These are phyloP conservation scores for Lepiota venenata DNA, from an alignment of 768 basidiomycete species.

Conservation along the genomic window DNA sequence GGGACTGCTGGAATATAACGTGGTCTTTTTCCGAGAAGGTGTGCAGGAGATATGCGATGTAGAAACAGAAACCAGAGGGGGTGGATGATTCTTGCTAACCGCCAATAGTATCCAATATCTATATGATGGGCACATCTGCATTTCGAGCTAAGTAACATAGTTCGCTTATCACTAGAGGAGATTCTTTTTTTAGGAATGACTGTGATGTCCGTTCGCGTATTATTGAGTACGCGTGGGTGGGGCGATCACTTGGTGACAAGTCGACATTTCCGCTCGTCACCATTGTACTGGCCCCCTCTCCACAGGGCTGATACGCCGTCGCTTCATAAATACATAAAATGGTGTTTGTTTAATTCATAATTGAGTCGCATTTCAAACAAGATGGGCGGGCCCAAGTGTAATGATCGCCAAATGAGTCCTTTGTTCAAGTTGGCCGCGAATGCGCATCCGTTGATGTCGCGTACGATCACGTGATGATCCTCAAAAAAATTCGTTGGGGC, in stretches of 20 bases:
- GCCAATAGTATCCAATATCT: too few species aligned
- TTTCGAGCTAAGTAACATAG: background rate
- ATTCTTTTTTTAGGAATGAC: too few species aligned
- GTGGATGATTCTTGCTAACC: constrained; percentile 19
- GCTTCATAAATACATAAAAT: background rate
- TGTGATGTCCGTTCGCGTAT: background rate
- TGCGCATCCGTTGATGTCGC: constrained; percentile 16
- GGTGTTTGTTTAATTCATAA: too few species aligned
- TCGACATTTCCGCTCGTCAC: background rate
- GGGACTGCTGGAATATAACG: constrained; percentile 82
- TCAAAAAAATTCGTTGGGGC: constrained; percentile 43
- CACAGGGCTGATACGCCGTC: too few species aligned
- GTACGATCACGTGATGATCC: constrained; percentile 30
- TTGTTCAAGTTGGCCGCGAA: background rate
- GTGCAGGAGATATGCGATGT: constrained; percentile 79
- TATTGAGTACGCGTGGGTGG: background rate
- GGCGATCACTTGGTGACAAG: background rate
- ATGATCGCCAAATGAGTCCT: too few species aligned
- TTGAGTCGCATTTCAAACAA: too few species aligned
- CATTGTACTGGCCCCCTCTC: background rate
- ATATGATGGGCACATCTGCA: background rate
- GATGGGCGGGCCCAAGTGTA: background rate
- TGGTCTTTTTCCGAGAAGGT: constrained; percentile 81
- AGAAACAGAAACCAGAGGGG: constrained; percentile 55
- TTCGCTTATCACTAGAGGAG: background rate